Evolutionary conservation across 257 asterid species (phyloP).

Genomic region (Nicotiana tomentosiformis): DNA sequence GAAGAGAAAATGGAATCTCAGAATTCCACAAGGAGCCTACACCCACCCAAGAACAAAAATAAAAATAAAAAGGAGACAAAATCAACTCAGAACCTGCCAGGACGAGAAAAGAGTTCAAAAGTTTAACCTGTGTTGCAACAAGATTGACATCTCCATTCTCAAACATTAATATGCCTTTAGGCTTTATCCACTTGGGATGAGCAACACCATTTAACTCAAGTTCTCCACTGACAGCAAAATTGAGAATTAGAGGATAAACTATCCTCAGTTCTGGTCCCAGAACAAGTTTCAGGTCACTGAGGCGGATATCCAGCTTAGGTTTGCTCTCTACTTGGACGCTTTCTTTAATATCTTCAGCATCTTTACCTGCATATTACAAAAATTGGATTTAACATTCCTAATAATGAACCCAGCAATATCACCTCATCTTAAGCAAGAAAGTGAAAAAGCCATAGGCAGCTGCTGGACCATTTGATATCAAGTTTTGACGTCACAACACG

Average conservation of each 20-base stretch:
- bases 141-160: slow-evolving; percentile 98
- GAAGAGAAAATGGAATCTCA: not conserved
- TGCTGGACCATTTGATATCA: slow-evolving; percentile 5
- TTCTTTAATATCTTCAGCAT: slow-evolving; percentile 72
- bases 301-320: slow-evolving; percentile 81
- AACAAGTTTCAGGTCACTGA: slow-evolving; percentile 68
- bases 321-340: slow-evolving; percentile 62
- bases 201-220: slow-evolving; percentile 93
- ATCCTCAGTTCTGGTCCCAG: slow-evolving; percentile 95
- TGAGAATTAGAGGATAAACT: slow-evolving; percentile 87
- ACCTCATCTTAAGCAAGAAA: slow-evolving; percentile 1
- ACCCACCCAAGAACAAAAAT: slow-evolving; percentile 4
- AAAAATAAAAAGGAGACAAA: not conserved
- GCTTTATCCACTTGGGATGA: slow-evolving; percentile 89
- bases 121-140: slow-evolving; percentile 92
- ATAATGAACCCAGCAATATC: not conserved
- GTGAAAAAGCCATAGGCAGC: not conserved
- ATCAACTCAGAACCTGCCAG: slow-evolving; percentile 8
- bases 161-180: slow-evolving; percentile 76
- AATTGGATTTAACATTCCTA: slow-evolving; percentile 6
- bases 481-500: not conserved
- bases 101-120: slow-evolving; percentile 3
- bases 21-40: not conserved
- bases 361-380: slow-evolving; percentile 51
- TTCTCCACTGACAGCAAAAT: slow-evolving; percentile 96